Conservation (phyloP, 495 filamentous ascomycete genomes). For the Penicillium desertorum region DNA sequence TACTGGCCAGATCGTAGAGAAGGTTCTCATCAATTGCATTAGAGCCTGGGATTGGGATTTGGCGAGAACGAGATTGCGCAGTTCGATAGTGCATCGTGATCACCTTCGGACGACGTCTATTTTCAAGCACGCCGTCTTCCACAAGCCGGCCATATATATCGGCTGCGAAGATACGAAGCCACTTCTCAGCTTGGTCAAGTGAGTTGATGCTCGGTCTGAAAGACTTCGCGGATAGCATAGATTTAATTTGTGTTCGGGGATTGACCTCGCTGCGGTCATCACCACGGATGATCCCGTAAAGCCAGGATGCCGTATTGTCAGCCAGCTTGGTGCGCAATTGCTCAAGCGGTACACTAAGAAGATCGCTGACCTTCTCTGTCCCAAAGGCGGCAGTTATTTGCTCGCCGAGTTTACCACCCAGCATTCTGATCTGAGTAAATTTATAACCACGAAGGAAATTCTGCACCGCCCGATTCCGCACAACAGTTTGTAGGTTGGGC, state of each 20-base stretch:
- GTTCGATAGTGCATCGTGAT: conserved; percentile 79
- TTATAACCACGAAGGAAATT: conserved; percentile 83
- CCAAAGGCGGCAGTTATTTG: conserved; percentile 73
- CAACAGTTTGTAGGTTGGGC: conserved; percentile 87
- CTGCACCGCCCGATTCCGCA: conserved; percentile 78
- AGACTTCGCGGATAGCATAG: conserved; percentile 97
- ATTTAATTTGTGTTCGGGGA: conserved; percentile 88
- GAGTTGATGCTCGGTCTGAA: conserved; percentile 83
- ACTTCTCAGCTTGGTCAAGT: conserved; percentile 77
- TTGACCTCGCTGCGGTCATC: conserved; percentile 88
- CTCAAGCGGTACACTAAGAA: conserved; percentile 70
- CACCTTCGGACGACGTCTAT: conserved; percentile 80
- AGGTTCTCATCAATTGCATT: conserved; percentile 65
- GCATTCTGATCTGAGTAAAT: conserved; percentile 92
- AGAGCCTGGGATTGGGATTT: conserved; percentile 74
- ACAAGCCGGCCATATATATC: conserved; percentile 89
- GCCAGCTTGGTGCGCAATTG: conserved; percentile 78
- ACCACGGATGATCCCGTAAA: conserved; percentile 83
- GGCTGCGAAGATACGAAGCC: conserved; percentile 88
- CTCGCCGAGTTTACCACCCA: conserved; percentile 94
- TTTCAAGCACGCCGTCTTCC: conserved; percentile 88
- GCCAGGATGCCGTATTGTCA: conserved; percentile 84
- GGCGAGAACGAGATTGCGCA: conserved; percentile 67
- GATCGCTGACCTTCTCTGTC: conserved; percentile 76
- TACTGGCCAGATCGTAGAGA: conserved; percentile 77